Conservation (phyloP, 805 yeast genomes). For the Candida germanica region DNA sequence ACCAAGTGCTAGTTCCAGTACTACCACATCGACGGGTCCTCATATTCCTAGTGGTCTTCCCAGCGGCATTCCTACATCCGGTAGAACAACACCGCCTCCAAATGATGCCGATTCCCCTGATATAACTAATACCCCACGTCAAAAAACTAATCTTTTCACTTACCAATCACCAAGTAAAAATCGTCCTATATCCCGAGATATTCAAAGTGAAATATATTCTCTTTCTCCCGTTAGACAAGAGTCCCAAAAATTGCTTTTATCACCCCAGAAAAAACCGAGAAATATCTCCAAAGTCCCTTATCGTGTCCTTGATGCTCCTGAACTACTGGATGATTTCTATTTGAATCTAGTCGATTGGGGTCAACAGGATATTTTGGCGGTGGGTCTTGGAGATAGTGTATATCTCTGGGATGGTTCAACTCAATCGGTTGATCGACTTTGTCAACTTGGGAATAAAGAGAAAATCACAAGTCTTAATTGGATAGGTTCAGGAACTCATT, state of each 20-base stretch:
- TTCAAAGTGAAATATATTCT: conserved; percentile 74
- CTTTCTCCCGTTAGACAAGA: conserved; percentile 87
- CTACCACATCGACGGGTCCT: conserved; percentile 1
- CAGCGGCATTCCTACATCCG: neutral
- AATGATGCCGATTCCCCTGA: conserved; percentile 11
- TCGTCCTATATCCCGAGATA: conserved; percentile 59
- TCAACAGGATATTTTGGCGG: conserved; percentile 80
- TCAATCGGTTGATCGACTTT: conserved; percentile 77
- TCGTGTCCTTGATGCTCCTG: conserved; percentile 94
- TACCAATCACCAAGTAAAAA: conserved; percentile 69
- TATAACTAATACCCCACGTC: conserved; percentile 36
- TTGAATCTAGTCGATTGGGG: conserved; percentile 96
- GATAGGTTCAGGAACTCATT: conserved; percentile 92
- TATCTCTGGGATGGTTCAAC: conserved; percentile 88
- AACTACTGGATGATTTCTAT: conserved; percentile 89
- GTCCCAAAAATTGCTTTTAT: conserved; percentile 70
- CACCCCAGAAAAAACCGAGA: conserved; percentile 79
- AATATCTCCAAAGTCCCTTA: conserved; percentile 83
- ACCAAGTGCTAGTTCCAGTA: neutral
- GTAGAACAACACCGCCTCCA: conserved; percentile 2
- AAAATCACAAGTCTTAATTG: conserved; percentile 80
- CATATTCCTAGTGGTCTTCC: conserved; percentile 2
- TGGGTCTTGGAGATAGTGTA: conserved; percentile 83
- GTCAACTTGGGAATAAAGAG: conserved; percentile 65
- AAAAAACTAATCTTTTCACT: conserved; percentile 61